Base-by-base conservation (phyloP, 108 stramenopile species). In the Conticribra weissflogii region DNA sequence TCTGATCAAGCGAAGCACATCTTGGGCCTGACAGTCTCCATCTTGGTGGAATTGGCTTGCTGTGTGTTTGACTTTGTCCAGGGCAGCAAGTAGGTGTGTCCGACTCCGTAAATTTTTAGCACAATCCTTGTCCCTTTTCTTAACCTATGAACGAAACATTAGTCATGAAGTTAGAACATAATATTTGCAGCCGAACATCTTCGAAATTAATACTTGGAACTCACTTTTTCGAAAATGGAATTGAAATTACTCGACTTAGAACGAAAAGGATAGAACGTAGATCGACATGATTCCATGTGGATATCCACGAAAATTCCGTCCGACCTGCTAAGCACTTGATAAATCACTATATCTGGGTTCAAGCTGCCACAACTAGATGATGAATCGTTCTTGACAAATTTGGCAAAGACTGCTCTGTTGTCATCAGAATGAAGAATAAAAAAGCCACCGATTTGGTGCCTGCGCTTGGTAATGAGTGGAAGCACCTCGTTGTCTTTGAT, bases 121-220 rank as follows among this genome's bases (percentile, higher is more conserved):
- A 72, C 92, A 93, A 32, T 87, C 86, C 63, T 86, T 81, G 54
- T 93, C 92, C 45, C 83, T 76, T 25, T 57, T 58, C 49, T 79
- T 77, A n/a, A n/a, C n/a, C n/a, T n/a, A n/a, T n/a, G n/a, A n/a
- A n/a, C n/a, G n/a, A n/a, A n/a, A n/a, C n/a, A n/a, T n/a, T n/a
- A n/a, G n/a, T n/a, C n/a, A n/a, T n/a, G n/a, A n/a, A n/a, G n/a
- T n/a, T n/a, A n/a, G n/a, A n/a, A n/a, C n/a, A n/a, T n/a, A n/a
- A n/a, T n/a, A n/a, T n/a, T n/a, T n/a, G n/a, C n/a, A n/a, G n/a
- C n/a, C n/a, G n/a, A n/a, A n/a, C n/a, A n/a, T n/a, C n/a, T n/a
- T n/a, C n/a, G n/a, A n/a, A n/a, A n/a, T n/a, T n/a, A n/a, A n/a
- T n/a, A n/a, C n/a, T n/a, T n/a, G n/a, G n/a, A n/a, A n/a, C n/a